phyloP scores from a whole-genome alignment of 345 rosid genomes.

The Orychophragmus violaceus region DNA sequence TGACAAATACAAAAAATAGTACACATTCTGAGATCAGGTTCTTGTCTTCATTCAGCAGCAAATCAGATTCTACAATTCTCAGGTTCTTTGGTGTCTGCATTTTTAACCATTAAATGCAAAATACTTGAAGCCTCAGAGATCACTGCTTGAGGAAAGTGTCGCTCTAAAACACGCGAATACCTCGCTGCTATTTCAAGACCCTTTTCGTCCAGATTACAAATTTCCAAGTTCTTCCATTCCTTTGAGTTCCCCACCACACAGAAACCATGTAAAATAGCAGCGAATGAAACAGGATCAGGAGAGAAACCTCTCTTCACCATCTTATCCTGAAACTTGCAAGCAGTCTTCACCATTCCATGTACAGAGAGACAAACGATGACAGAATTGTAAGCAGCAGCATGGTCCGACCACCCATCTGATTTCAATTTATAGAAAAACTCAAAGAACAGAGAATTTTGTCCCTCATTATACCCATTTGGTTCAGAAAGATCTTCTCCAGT shows the following conservation, averaged over 20 bases:
- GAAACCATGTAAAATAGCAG: conserved; percentile 57
- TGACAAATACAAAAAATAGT: background rate
- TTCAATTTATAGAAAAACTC: conserved; percentile 47
- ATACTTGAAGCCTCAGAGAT: conserved; percentile 42
- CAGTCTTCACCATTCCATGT: conserved; percentile 58
- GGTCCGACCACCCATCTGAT: conserved; percentile 52
- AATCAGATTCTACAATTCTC: conserved; percentile 14
- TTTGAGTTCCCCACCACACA: conserved; percentile 52
- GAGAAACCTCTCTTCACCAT: conserved; percentile 52
- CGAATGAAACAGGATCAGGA: conserved; percentile 55
- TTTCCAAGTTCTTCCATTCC: conserved; percentile 42
- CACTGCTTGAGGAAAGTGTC: conserved; percentile 37
- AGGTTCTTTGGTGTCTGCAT: conserved; percentile 20
- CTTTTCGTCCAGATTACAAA: conserved; percentile 38
- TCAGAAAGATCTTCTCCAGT: conserved; percentile 9
- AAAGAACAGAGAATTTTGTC: conserved; percentile 38
- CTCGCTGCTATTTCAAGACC: conserved; percentile 45
- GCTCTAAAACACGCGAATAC: conserved; percentile 40
- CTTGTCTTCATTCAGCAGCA: conserved; percentile 9
- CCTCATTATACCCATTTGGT: conserved; percentile 21
- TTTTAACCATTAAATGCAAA: conserved; percentile 40
- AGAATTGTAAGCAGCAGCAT: conserved; percentile 56
- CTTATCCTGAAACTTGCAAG: conserved; percentile 46
- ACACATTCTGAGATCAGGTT: conserved; percentile 6
- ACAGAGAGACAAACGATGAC: conserved; percentile 57